Evolutionary conservation across 371 early-diverging fungal species (phyloP).

Genomic region (Rhizomucor miehei): DNA sequence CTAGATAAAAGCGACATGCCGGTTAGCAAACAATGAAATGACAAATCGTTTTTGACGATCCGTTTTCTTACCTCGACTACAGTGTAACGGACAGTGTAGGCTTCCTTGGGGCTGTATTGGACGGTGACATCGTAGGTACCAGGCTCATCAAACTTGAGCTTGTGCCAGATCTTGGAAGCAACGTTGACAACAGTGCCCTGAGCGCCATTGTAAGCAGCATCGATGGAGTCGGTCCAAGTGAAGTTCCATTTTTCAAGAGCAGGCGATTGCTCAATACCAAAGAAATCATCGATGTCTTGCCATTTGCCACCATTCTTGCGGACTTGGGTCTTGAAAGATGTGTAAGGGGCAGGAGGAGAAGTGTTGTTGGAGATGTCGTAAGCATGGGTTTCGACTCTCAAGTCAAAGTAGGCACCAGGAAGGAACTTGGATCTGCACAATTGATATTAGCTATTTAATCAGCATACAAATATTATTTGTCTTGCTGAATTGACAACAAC

Average conservation of each 20-base stretch:
- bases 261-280: slow-evolving; percentile 29
- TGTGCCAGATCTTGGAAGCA: slow-evolving; percentile 55
- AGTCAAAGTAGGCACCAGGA: slow-evolving; percentile 55
- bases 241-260: slow-evolving; percentile 53
- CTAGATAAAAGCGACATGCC: slow-evolving; percentile 4
- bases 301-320: slow-evolving; percentile 37
- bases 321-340: slow-evolving; percentile 42
- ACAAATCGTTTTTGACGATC: background rate
- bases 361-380: slow-evolving; percentile 43
- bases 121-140: slow-evolving; percentile 56
- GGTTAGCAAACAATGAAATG: background rate
- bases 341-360: slow-evolving; percentile 25
- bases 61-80: slow-evolving; percentile 37
- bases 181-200: slow-evolving; percentile 53
- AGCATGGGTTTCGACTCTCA: slow-evolving; percentile 59
- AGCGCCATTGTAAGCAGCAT: slow-evolving; percentile 34
- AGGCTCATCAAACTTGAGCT: slow-evolving; percentile 49
- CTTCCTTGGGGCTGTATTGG: slow-evolving; percentile 29
- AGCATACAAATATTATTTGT: no score
- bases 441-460: no score
- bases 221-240: slow-evolving; percentile 48
- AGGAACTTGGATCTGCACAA: slow-evolving; percentile 50
- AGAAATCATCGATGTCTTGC: slow-evolving; percentile 42
- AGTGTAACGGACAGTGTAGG: slow-evolving; percentile 34
- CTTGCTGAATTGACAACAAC: no score